Evolutionary conservation across 108 stramenopile species (phyloP), one percentile per base, ranked within the genome.

Genomic region (Cyclotella choctawhatcheeana): DNA sequence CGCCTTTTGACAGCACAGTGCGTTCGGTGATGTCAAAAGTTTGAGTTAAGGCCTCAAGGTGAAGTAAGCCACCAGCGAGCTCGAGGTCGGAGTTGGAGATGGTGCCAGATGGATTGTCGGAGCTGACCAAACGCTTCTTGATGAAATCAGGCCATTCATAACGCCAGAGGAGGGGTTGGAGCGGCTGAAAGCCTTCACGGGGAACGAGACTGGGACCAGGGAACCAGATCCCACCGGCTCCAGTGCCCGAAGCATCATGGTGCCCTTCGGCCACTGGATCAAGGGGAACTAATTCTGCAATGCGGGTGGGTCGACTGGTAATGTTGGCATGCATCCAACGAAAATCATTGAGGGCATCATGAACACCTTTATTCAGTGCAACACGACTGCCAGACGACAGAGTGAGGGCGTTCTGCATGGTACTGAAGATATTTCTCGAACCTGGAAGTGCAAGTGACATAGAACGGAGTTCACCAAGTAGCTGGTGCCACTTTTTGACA

Each of bases 181-280:
- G 2, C 10, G 51, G 30, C 27, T 34, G 30, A 16, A 1, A 58
- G 33, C 27, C 27, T 2, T 32, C n/a, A n/a, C n/a, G 21, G 6
- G 33, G 7, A 3, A 20, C 26, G 8, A 35, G 17, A 30, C n/a
- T n/a, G n/a, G n/a, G n/a, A n/a, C 55, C 29, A 20, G 82, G 78
- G 50, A 84, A 77, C 80, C 80, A 81, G 10, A 77, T 31, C 18
- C 76, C 84, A 16, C 71, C 80, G 1, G 69, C 63, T 0, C 84
- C 84, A 20, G 14, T 14, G 14, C 81, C 77, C 0, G 84, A 69
- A 0, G 80, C 84, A 71, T 85, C 81, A 48, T 78, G 77, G 21
- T 72, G 43, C 0, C 81, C 84, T 31, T 73, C 62, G 0, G 71
- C 63, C 0, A 34, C 29, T 0, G 80, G 84, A 20, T 18, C 45